phyloP scores from a whole-genome alignment of 345 rosid genomes.

The Anastatica hierochuntica region DNA sequence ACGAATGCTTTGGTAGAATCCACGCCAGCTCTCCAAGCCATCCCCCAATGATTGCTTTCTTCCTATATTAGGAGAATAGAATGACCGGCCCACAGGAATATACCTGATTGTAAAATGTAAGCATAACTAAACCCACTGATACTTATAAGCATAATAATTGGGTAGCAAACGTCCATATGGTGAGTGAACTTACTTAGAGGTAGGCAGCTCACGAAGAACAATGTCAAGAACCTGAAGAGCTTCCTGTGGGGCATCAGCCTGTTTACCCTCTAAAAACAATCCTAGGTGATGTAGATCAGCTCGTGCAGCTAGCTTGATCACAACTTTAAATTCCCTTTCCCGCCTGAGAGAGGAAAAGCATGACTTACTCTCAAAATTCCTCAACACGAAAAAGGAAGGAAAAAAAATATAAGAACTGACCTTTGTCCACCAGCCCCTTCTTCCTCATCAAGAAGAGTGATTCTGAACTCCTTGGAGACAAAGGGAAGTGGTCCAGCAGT shows the following conservation, averaged over 20 bases:
- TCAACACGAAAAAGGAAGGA: background rate
- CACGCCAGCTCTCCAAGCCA: constrained; percentile 97
- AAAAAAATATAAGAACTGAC: constrained; percentile 19
- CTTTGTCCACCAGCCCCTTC: constrained; percentile 73
- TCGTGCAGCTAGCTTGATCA: constrained; percentile 75
- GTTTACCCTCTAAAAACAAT: constrained; percentile 73
- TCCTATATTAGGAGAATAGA: constrained; percentile 79
- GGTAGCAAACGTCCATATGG: constrained; percentile 6
- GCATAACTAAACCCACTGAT: constrained; percentile 5
- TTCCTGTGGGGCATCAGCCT: constrained; percentile 94
- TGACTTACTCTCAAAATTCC: background rate
- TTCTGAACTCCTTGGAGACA: constrained; percentile 57
- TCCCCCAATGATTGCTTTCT: constrained; percentile 76
- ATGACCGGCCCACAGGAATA: constrained; percentile 83
- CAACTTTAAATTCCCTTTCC: constrained; percentile 62
- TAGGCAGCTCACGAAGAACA: constrained; percentile 91
- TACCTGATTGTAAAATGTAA: constrained; percentile 38
- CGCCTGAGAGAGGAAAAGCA: constrained; percentile 34
- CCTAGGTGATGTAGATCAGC: constrained; percentile 87
- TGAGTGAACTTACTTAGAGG: constrained; percentile 36
- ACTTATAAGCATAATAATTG: background rate
- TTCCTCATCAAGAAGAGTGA: constrained; percentile 68
- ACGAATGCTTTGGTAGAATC: constrained; percentile 93
- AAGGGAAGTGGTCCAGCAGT: constrained; percentile 95
- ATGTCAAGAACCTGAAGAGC: constrained; percentile 98